Conservation (phyloP, 257 asterid genomes). For the Avicennia marina region DNA sequence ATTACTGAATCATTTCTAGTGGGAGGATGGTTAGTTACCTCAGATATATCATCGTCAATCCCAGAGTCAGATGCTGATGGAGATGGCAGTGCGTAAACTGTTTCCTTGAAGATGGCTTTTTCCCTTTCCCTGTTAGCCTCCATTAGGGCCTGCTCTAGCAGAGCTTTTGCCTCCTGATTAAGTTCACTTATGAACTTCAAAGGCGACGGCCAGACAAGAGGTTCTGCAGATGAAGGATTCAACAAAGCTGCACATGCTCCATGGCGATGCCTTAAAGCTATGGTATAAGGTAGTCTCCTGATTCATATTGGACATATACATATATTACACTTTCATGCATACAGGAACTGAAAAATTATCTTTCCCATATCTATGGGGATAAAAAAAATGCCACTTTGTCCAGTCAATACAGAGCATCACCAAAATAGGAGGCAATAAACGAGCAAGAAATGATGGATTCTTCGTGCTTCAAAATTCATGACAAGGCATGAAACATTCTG, state of each 20-base stretch:
- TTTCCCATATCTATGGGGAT: too few species aligned
- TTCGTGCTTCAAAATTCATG: too few species aligned
- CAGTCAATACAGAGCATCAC: too few species aligned
- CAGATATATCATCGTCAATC: slow-evolving; percentile 53
- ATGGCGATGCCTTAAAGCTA: slow-evolving; percentile 71
- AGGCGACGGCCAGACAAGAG: slow-evolving; percentile 97
- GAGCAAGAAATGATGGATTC: too few species aligned
- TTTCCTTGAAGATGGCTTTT: slow-evolving; percentile 60
- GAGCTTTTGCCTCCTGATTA: slow-evolving; percentile 70
- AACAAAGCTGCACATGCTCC: slow-evolving; percentile 86
- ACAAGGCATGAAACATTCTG: too few species aligned
- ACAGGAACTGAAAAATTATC: too few species aligned
- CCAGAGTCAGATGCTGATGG: slow-evolving; percentile 59
- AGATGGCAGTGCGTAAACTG: slow-evolving; percentile 42
- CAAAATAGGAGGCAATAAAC: too few species aligned
- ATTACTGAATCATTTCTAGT: not conserved
- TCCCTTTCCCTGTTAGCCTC: slow-evolving; percentile 83
- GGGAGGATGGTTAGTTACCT: slow-evolving; percentile 40
- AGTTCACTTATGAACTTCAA: slow-evolving; percentile 86
- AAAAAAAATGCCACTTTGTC: too few species aligned
- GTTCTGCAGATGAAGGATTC: slow-evolving; percentile 92
- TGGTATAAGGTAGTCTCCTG: slow-evolving; percentile 86
- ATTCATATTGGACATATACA: not conserved
- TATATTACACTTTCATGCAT: not conserved
- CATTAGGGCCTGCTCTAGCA: slow-evolving; percentile 75